A percentile compares a stretch with the other conserved stretches of the same genome.
These are phyloP conservation scores for Pseudopyrenochaeta lycopersici DNA, from an alignment of 2,329 filamentous ascomycete genomes.

Conservation along the genomic window DNA sequence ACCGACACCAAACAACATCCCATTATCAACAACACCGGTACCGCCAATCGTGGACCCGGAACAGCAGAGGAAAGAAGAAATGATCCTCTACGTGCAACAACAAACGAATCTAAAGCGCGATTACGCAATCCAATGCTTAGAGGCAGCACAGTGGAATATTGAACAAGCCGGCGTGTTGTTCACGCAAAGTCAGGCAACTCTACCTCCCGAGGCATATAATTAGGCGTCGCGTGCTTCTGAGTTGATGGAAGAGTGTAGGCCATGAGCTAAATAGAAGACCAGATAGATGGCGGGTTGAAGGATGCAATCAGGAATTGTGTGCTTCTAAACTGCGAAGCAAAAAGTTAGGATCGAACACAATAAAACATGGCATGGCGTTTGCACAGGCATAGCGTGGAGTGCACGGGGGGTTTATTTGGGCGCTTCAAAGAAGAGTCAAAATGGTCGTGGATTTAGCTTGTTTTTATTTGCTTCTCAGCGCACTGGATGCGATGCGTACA, in stretches of 20 bases:
- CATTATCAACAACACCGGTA: conserved; percentile 25
- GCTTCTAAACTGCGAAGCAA: not conserved
- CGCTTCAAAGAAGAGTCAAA: too few relatives aligned
- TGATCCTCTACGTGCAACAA: conserved; percentile 74
- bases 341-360: not conserved
- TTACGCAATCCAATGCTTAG: conserved; percentile 83
- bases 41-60: conserved; percentile 8
- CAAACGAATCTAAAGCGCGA: conserved; percentile 82
- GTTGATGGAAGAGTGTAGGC: conserved; percentile 1
- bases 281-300: too few relatives aligned
- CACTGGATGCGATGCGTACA: not conserved
- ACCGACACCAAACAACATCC: conserved; percentile 1
- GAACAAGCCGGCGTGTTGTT: conserved; percentile 79
- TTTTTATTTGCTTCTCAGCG: not conserved
- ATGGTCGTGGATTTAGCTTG: too few relatives aligned
- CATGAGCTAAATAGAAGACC: not conserved
- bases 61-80: conserved; percentile 67
- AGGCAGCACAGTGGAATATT: conserved; percentile 82
- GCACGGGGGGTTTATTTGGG: not conserved
- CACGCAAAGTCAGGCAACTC: conserved; percentile 71
- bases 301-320: too few relatives aligned
- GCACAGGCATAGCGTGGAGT: not conserved
- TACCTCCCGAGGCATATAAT: conserved; percentile 55
- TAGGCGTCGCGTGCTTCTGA: conserved; percentile 12
- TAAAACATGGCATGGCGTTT: conserved; percentile 1